A percentile compares a stretch with the other conserved stretches of the same genome.
Evolutionary conservation across 768 basidiomycete genomes (phyloP).

Genomic region (Tricholoma hemisulphureum): DNA sequence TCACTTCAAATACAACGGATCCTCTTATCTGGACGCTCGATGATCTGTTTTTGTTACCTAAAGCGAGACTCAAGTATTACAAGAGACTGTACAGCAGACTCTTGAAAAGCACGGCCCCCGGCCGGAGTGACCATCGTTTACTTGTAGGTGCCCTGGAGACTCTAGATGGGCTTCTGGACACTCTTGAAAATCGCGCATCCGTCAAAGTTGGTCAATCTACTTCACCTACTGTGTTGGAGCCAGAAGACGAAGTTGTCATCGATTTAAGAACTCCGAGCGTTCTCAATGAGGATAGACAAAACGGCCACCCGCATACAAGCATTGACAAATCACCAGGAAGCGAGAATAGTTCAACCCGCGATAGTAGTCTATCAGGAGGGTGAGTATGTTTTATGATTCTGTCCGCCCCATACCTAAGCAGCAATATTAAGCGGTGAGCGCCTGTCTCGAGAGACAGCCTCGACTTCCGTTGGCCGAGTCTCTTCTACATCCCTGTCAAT

Average conservation of each 20-base stretch:
- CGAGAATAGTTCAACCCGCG: constrained; percentile 50
- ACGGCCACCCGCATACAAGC: constrained; percentile 18
- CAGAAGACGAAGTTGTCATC: constrained; percentile 57
- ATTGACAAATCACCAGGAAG: constrained; percentile 39
- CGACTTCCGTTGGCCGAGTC: constrained; percentile 50
- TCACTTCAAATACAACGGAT: constrained; percentile 33
- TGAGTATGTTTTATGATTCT: constrained; percentile 30
- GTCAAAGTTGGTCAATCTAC: constrained; percentile 45
- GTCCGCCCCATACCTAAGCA: constrained; percentile 1
- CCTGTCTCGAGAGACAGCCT: constrained; percentile 57
- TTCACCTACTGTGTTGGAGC: constrained; percentile 27
- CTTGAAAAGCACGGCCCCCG: constrained; percentile 82
- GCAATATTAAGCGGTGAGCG: constrained; percentile 44
- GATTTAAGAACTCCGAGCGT: constrained; percentile 47
- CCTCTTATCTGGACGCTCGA: constrained; percentile 78
- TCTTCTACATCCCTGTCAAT: constrained; percentile 52
- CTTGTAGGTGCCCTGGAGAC: constrained; percentile 79
- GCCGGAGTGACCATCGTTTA: constrained; percentile 81
- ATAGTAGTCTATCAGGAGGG: constrained; percentile 56
- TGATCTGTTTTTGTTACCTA: constrained; percentile 83
- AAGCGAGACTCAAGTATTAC: constrained; percentile 85
- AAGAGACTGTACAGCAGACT: constrained; percentile 84
- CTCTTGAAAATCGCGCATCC: constrained; percentile 58
- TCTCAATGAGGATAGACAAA: constrained; percentile 20
- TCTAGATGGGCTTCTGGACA: constrained; percentile 69